Percentiles rank a stretch among this genome's conserved stretches.
These are phyloP conservation scores for Penicillium riverlandense DNA, from an alignment of 495 filamentous ascomycete species.

Conservation along the genomic window DNA sequence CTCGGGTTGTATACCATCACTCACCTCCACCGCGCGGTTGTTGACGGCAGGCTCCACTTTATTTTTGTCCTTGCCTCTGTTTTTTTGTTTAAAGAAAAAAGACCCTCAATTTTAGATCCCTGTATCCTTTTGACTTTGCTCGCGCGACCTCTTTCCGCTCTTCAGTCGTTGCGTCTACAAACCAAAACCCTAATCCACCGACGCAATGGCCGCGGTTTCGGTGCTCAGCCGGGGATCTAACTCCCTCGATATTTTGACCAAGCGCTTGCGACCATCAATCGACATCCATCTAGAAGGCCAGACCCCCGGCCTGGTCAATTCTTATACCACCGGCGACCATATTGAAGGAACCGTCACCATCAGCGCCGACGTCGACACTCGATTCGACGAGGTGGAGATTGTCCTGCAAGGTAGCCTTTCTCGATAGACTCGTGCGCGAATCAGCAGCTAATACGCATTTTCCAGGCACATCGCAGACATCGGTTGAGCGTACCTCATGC, in stretches of 20 bases:
- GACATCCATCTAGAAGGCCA: conserved; percentile 28
- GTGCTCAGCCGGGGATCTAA: conserved; percentile 21
- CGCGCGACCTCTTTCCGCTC: too few species aligned
- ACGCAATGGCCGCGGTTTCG: conserved; percentile 17
- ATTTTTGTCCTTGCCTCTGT: conserved; percentile 3
- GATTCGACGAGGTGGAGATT: conserved; percentile 78
- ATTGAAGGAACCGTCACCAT: conserved; percentile 54
- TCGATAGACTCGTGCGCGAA: conserved; percentile 15
- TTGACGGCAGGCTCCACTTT: conserved; percentile 15
- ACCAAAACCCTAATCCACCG: background rate
- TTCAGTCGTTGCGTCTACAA: too few species aligned
- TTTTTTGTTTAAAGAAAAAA: too few species aligned
- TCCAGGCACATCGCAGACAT: conserved; percentile 40
- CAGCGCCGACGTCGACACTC: conserved; percentile 55
- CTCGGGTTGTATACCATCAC: background rate
- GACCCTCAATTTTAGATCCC: background rate
- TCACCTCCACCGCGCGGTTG: conserved; percentile 10
- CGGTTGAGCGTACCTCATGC: conserved; percentile 43
- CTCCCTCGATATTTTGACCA: conserved; percentile 20
- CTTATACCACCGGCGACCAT: conserved; percentile 53
- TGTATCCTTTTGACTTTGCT: background rate
- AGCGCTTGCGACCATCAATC: conserved; percentile 25
- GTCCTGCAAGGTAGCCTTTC: conserved; percentile 58
- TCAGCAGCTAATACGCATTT: conserved; percentile 19
- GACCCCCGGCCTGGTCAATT: conserved; percentile 29